Conservation (phyloP, 2,329 filamentous ascomycete species). For the Nemania sp. region DNA sequence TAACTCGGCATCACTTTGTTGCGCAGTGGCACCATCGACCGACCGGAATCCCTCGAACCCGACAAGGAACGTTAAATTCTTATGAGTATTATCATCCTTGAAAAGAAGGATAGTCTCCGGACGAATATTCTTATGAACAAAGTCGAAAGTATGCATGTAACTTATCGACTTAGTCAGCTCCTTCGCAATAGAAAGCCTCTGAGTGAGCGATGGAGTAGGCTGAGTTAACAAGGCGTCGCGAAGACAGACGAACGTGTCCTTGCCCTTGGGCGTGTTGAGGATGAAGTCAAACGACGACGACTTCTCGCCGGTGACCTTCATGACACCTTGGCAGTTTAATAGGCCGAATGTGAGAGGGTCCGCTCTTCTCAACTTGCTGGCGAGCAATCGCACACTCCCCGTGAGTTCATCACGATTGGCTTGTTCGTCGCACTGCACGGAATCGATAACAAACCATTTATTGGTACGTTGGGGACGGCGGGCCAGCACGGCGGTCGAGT, state of each 20-base stretch:
- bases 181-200: neutral
- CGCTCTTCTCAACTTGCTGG: neutral
- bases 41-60: neutral
- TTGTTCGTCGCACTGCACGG: neutral
- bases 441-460: conserved; percentile 2
- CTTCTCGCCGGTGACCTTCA: neutral
- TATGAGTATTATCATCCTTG: neutral
- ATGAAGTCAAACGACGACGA: neutral
- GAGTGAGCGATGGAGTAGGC: neutral
- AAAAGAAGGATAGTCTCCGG: conserved; percentile 5
- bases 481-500: neutral
- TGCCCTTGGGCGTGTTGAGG: neutral
- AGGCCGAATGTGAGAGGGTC: conserved; percentile 5
- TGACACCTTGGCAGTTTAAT: conserved; percentile 1
- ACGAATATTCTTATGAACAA: conserved; percentile 5
- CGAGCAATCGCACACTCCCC: neutral
- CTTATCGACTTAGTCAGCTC: conserved; percentile 2
- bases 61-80: neutral
- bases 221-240: neutral
- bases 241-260: neutral
- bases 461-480: neutral
- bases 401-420: neutral
- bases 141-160: conserved; percentile 4
- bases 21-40: neutral
- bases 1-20: neutral